Evolutionary conservation across 257 asterid species (phyloP).

Genomic region (Capsicum chinense): DNA sequence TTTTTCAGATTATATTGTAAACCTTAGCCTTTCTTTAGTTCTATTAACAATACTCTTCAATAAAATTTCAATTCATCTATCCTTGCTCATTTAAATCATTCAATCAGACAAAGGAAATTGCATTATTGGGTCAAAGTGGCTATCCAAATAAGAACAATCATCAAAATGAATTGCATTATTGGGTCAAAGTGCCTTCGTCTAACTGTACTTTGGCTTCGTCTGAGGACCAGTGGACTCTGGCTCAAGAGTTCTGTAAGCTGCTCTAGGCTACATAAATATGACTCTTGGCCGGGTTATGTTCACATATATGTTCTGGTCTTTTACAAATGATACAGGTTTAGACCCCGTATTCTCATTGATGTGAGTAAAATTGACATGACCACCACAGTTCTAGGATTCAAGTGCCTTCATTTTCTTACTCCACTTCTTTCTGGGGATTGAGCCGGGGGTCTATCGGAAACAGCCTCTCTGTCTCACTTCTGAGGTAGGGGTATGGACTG

Average conservation of each 20-base stretch:
- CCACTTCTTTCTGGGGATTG: neutral
- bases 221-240: slow-evolving; percentile 91
- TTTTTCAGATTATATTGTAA: too few relatives aligned
- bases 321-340: slow-evolving; percentile 64
- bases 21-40: too few relatives aligned
- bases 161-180: too few relatives aligned
- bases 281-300: neutral
- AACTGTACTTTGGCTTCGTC: slow-evolving; percentile 17
- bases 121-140: neutral
- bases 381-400: slow-evolving; percentile 67
- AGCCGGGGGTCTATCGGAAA: too few relatives aligned
- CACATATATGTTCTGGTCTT: neutral
- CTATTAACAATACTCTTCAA: too few relatives aligned
- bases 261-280: neutral
- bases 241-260: slow-evolving; percentile 85
- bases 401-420: slow-evolving; percentile 2
- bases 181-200: too few relatives aligned
- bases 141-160: too few relatives aligned
- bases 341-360: slow-evolving; percentile 93
- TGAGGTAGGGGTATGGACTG: too few relatives aligned
- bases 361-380: slow-evolving; percentile 88
- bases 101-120: neutral
- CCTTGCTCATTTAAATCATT: neutral
- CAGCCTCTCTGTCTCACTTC: too few relatives aligned
- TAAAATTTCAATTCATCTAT: neutral